These are phyloP conservation scores for Scenedesmus sp. DNA, from an alignment of 163 green algal species.

Conservation along the genomic window DNA sequence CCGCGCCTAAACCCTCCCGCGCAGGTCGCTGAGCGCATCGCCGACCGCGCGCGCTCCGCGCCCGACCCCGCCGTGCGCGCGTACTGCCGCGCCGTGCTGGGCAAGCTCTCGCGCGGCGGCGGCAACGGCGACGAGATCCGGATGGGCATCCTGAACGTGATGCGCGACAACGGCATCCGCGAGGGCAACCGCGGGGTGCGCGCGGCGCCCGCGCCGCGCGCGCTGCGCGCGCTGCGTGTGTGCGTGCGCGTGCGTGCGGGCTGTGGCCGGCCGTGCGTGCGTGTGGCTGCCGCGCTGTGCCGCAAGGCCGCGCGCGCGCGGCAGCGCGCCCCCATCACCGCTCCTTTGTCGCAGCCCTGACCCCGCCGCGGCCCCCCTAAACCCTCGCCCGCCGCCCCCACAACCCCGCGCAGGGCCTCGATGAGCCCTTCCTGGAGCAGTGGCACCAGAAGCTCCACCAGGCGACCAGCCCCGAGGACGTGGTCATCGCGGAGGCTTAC, in stretches of 20 bases:
- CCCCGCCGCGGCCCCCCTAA: not conserved
- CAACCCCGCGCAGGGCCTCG: slow-evolving; percentile 73
- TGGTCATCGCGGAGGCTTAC: slow-evolving; percentile 90
- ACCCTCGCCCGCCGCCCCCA: too few relatives aligned
- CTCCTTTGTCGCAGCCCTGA: too few relatives aligned
- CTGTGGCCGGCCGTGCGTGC: too few relatives aligned
- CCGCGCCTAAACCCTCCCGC: too few relatives aligned
- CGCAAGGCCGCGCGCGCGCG: too few relatives aligned
- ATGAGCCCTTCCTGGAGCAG: slow-evolving; percentile 83
- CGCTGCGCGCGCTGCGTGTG: too few relatives aligned
- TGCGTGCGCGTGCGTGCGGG: too few relatives aligned
- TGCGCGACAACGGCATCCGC: slow-evolving; percentile 90
- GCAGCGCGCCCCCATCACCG: too few relatives aligned
- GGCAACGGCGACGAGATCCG: slow-evolving; percentile 92
- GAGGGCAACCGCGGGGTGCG: slow-evolving; percentile 82
- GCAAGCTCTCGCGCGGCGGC: slow-evolving; percentile 83
- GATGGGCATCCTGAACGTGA: slow-evolving; percentile 95
- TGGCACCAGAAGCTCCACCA: slow-evolving; percentile 92
- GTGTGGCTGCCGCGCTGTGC: too few relatives aligned
- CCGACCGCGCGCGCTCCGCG: slow-evolving; percentile 5
- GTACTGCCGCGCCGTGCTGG: slow-evolving; percentile 70
- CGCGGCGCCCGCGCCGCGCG: too few relatives aligned
- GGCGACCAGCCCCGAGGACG: slow-evolving; percentile 93
- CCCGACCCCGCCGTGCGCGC: slow-evolving; percentile 31
- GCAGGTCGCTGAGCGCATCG: slow-evolving; percentile 39